These are phyloP conservation scores for Jaltomata sinuosa DNA, from an alignment of 257 asterid species.

Conservation along the genomic window DNA sequence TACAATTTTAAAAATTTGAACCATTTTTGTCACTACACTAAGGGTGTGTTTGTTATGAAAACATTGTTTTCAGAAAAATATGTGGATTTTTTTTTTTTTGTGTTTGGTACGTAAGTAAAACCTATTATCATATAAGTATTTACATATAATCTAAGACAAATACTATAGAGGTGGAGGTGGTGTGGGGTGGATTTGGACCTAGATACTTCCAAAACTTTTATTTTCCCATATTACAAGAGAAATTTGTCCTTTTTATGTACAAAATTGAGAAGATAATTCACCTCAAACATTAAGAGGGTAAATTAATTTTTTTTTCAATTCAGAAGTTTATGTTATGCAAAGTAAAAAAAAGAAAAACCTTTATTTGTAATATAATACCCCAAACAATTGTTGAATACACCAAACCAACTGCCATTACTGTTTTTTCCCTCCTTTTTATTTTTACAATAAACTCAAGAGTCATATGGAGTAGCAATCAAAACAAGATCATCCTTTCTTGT, in stretches of 20 bases:
- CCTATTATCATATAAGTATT: too few species aligned
- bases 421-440: not conserved
- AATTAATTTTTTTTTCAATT: not conserved
- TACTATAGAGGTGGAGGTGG: too few species aligned
- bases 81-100: too few species aligned
- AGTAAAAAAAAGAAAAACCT: not conserved
- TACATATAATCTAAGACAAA: too few species aligned
- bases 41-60: too few species aligned
- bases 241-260: too few species aligned
- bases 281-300: not conserved
- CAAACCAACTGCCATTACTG: not conserved
- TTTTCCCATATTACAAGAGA: not conserved
- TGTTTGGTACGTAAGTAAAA: too few species aligned
- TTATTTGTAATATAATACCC: not conserved
- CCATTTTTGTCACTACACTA: too few species aligned
- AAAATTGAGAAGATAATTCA: not conserved
- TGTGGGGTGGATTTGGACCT: not conserved
- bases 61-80: too few species aligned
- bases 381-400: not conserved
- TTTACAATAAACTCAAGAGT: not conserved
- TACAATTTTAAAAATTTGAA: too few species aligned
- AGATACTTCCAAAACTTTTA: not conserved
- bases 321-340: not conserved
- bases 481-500: constrained; percentile 6
- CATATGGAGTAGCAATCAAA: constrained; percentile 2